Evolutionary conservation across 2,329 filamentous ascomycete genomes (phyloP).

Genomic region (Lecanicillium sp.): DNA sequence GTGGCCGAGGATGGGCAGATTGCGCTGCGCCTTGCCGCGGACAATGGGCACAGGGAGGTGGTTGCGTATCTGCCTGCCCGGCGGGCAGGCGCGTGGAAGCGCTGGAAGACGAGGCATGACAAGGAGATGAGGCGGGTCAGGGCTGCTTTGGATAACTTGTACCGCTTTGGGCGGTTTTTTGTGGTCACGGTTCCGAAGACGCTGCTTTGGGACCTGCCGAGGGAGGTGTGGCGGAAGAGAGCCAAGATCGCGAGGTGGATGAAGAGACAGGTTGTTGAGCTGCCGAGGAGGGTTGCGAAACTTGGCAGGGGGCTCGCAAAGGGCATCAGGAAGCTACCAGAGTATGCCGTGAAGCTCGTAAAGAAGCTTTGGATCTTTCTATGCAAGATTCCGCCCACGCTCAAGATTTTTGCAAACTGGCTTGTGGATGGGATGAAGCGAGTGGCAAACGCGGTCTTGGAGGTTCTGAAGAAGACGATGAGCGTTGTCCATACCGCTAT

Average conservation of each 20-base stretch:
- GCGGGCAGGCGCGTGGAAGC: conserved; percentile 27
- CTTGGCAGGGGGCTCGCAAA: conserved; percentile 11
- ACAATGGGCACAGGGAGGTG: conserved; percentile 31
- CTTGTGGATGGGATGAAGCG: conserved; percentile 19
- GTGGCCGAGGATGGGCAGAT: conserved; percentile 37
- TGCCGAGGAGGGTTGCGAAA: conserved; percentile 19
- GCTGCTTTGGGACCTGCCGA: conserved; percentile 19
- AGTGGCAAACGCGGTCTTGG: conserved; percentile 16
- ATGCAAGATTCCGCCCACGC: conserved; percentile 17
- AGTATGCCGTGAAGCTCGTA: conserved; percentile 5
- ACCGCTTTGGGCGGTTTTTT: conserved; percentile 16
- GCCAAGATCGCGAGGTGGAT: conserved; percentile 22
- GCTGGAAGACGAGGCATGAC: conserved; percentile 26
- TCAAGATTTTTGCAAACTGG: conserved; percentile 20
- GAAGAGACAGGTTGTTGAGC: conserved; percentile 16
- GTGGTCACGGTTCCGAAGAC: conserved; percentile 23
- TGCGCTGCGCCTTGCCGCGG: conserved; percentile 36
- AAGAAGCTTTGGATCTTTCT: conserved; percentile 14
- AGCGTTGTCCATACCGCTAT: conserved; percentile 28
- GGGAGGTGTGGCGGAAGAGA: conserved; percentile 18
- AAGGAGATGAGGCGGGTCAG: conserved; percentile 18
- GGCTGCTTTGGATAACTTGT: conserved; percentile 16
- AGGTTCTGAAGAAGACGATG: conserved; percentile 18
- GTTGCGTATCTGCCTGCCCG: conserved; percentile 33
- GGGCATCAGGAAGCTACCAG: conserved; percentile 16